Percentiles rank a stretch among this genome's conserved stretches.
These are phyloP conservation scores for Chlorella sp. DNA, from an alignment of 139 green algal species.

Conservation along the genomic window DNA sequence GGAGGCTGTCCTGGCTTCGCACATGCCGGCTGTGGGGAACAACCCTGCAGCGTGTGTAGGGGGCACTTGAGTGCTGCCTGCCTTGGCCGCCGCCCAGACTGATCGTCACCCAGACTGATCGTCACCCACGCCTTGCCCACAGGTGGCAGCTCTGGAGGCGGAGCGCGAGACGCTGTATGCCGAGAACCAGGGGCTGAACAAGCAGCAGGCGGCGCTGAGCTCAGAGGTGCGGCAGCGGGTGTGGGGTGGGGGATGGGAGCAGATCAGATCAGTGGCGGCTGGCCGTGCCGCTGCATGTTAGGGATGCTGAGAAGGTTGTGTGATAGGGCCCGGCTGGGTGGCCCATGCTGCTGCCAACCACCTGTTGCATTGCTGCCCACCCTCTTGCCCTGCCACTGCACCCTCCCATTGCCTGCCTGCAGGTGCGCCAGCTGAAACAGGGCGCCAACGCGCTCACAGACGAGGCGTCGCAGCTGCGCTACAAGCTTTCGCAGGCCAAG, in stretches of 20 bases:
- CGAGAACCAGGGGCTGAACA: conserved; percentile 76
- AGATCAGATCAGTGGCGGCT: too few species aligned
- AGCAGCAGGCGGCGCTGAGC: conserved; percentile 67
- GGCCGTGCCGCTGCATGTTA: too few species aligned
- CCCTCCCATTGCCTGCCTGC: too few species aligned
- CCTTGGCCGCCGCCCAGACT: not conserved
- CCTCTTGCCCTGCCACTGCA: too few species aligned
- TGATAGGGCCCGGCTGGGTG: too few species aligned
- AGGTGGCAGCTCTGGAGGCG: conserved; percentile 64
- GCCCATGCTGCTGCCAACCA: too few species aligned
- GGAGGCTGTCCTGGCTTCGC: not conserved
- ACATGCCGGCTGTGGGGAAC: too few species aligned
- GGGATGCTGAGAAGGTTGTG: too few species aligned
- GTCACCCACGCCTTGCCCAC: not conserved
- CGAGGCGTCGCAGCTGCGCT: conserved; percentile 62
- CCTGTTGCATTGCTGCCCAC: conserved; percentile 37
- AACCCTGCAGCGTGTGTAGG: too few species aligned
- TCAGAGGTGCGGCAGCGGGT: conserved; percentile 50
- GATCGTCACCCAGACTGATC: not conserved
- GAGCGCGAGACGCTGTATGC: conserved; percentile 57
- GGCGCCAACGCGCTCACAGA: conserved; percentile 62
- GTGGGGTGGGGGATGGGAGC: not conserved
- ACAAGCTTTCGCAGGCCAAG: conserved; percentile 60
- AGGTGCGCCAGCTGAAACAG: conserved; percentile 60
- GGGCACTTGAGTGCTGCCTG: not conserved